Evolutionary conservation across 306 rosid genomes (phyloP), one percentile per base, ranked within the genome.

Genomic region (Boehmeria nivea): DNA sequence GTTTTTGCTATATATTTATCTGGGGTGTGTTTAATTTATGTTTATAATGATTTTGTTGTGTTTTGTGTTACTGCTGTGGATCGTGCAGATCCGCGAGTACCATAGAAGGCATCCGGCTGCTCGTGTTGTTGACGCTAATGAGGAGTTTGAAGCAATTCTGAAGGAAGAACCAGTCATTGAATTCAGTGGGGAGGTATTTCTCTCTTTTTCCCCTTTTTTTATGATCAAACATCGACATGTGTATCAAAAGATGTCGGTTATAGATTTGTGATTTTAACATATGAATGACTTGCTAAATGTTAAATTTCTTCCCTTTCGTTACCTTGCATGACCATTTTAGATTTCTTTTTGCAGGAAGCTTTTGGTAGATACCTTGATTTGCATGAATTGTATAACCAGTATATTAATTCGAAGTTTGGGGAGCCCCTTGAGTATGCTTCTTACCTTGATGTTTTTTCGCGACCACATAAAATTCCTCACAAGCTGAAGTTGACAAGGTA

Each of bases 51-150:
- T 40, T 40, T 10, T 3, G 14, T 34, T 34, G 8, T 24, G 40
- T 39, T 17, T 10, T 24, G 31, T 56, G 3, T 59, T 59, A 43
- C n/a, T n/a, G 18, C 26, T 58, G 26, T 61, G 59, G 34, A 64
- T 15, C 64, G 15, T 74, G 72, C 86, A 91, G 98, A 91, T 84
- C 27, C 91, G 98, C 26, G 98, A 91, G 68, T 91, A 91, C 68
- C 98, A 91, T 51, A 85, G 98, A 74, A 87, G 79, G 76, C 95
- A 91, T 60, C 93, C 93, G 11, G 85, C 78, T 78, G 98, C 96
- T 8, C 89, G 86, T 13, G 93, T 82, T 60, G 89, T 91, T 57
- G 95, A 87, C 61, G 76, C 86, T 18, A 77, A 54, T 36, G 98
- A 91, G 12, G 98, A 91, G 48, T 60, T 52, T 38, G 98, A 88